Conservation (phyloP, 345 rosid species). For the thale cress (Arabidopsis thaliana) region DNA sequence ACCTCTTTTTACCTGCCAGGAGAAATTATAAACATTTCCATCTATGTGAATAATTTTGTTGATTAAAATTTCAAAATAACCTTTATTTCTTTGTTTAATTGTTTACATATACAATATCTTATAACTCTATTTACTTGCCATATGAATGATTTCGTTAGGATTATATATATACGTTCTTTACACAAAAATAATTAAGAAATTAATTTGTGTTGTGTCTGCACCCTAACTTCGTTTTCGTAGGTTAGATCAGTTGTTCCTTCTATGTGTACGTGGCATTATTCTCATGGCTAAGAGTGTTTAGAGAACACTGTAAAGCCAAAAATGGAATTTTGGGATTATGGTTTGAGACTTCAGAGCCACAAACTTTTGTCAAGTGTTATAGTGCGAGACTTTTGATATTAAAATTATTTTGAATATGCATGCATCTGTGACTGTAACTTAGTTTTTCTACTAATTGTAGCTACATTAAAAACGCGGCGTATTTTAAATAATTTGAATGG, state of each 20-base stretch:
- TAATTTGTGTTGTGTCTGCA: background rate
- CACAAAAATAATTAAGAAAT: background rate
- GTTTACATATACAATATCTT: background rate
- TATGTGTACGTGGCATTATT: conserved; percentile 24
- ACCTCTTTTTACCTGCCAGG: no score
- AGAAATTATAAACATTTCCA: no score
- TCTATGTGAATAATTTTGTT: no score
- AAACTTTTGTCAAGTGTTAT: background rate
- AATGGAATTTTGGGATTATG: background rate
- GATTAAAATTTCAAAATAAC: background rate
- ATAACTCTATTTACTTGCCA: background rate
- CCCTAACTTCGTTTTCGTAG: conserved; percentile 18
- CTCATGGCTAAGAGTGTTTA: conserved; percentile 21
- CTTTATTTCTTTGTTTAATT: background rate
- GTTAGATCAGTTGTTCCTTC: conserved; percentile 31
- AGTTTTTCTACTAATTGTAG: background rate
- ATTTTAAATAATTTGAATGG: background rate
- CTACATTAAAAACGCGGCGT: no score
- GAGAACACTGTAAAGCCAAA: conserved; percentile 3
- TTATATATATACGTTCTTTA: background rate
- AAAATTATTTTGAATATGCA: background rate
- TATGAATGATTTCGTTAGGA: background rate
- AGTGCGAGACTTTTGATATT: background rate
- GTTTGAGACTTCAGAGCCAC: conserved; percentile 11
- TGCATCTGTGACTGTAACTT: background rate